A percentile compares a stretch with the other conserved stretches of the same genome.
These are phyloP conservation scores for Eimeria necatrix DNA, from an alignment of 169 alveolate genomes.

Conservation along the genomic window DNA sequence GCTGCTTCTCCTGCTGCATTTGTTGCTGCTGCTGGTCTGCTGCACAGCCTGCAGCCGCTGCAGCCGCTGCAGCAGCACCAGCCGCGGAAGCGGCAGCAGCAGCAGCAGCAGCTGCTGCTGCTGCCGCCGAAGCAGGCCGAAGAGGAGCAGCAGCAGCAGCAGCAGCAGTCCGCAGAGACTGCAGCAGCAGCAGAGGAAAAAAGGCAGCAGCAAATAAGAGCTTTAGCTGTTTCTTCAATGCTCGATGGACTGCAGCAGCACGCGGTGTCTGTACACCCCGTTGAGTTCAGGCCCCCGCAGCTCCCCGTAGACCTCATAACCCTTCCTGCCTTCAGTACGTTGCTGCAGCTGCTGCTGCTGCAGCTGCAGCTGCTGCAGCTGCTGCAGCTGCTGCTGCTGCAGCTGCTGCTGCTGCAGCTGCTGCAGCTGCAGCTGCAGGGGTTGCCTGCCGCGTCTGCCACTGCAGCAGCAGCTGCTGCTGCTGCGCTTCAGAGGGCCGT, in stretches of 20 bases:
- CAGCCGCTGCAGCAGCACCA: slow-evolving; percentile 16
- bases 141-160: background rate
- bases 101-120: slow-evolving; percentile 7
- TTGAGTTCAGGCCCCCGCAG: slow-evolving; percentile 39
- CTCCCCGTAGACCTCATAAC: slow-evolving; percentile 4
- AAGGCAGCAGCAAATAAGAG: background rate
- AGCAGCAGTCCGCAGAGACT: background rate
- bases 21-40: slow-evolving; percentile 32
- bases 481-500: background rate
- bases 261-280: slow-evolving; percentile 45
- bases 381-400: slow-evolving; percentile 18
- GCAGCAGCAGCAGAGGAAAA: slow-evolving; percentile 36
- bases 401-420: slow-evolving; percentile 23
- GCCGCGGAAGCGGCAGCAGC: background rate
- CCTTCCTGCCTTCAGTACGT: slow-evolving; percentile 36
- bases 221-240: slow-evolving; percentile 14
- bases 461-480: background rate
- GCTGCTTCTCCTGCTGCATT: slow-evolving; percentile 56
- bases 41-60: slow-evolving; percentile 17
- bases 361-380: slow-evolving; percentile 20
- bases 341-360: slow-evolving; percentile 14
- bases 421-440: background rate
- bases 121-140: slow-evolving; percentile 16
- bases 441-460: background rate
- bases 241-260: slow-evolving; percentile 25